These are phyloP conservation scores for Linum lewisii DNA, from an alignment of 345 rosid genomes.

Conservation along the genomic window DNA sequence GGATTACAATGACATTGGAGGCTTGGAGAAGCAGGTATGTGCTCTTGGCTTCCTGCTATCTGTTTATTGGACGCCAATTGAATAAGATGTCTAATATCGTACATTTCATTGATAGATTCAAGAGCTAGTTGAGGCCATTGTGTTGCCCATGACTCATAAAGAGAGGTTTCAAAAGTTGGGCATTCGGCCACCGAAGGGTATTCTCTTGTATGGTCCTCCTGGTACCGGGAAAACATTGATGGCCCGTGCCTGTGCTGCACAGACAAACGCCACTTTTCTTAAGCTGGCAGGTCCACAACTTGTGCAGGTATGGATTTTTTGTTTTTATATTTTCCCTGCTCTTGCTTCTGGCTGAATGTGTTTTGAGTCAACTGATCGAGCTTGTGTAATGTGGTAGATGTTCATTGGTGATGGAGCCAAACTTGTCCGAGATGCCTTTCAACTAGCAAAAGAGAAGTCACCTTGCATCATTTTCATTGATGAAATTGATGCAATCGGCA, in stretches of 20 bases:
- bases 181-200: constrained; percentile 96
- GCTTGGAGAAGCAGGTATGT: constrained; percentile 89
- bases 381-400: constrained; percentile 47
- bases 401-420: constrained; percentile 99
- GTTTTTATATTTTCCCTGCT: not conserved
- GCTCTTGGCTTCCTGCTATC: not conserved
- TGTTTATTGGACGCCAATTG: not conserved
- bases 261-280: constrained; percentile 93
- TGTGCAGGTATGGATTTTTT: constrained; percentile 55
- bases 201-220: constrained; percentile 96
- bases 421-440: constrained; percentile 99
- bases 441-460: constrained; percentile 96
- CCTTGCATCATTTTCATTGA: constrained; percentile 99
- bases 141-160: constrained; percentile 95
- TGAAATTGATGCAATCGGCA: constrained; percentile 98
- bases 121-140: constrained; percentile 98
- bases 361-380: not conserved
- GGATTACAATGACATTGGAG: constrained; percentile 97
- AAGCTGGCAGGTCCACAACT: constrained; percentile 98
- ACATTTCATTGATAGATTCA: constrained; percentile 51
- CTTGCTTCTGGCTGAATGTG: not conserved
- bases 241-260: constrained; percentile 99
- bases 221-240: constrained; percentile 98
- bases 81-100: not conserved
- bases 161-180: constrained; percentile 92